These are phyloP conservation scores for Usnea hakonensis DNA, from an alignment of 495 filamentous ascomycete genomes.

Conservation along the genomic window DNA sequence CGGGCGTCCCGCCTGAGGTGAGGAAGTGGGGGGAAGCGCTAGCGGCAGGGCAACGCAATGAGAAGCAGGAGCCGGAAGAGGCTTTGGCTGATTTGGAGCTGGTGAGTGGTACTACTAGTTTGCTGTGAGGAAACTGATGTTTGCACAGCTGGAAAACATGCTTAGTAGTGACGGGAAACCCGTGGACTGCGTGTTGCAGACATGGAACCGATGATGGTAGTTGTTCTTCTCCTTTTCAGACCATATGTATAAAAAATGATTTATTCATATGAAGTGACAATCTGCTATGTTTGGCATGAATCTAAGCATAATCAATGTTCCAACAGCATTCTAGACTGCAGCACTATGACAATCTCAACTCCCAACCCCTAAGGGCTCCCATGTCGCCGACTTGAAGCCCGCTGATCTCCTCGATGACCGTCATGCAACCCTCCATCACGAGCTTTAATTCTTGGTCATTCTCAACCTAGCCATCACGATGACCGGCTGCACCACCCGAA, in stretches of 20 bases:
- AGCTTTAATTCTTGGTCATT: not conserved
- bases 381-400: too few relatives aligned
- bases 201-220: not conserved
- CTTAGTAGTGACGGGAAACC: slow-evolving; percentile 14
- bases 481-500: not conserved
- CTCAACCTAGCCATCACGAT: not conserved
- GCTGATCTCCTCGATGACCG: not conserved
- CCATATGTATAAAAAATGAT: too few relatives aligned
- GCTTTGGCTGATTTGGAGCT: slow-evolving; percentile 17
- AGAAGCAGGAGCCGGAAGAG: slow-evolving; percentile 14
- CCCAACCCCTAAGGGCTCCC: too few relatives aligned
- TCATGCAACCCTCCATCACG: not conserved
- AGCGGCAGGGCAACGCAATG: slow-evolving; percentile 8
- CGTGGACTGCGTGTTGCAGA: slow-evolving; percentile 7
- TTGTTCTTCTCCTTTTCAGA: too few relatives aligned
- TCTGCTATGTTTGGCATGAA: too few relatives aligned
- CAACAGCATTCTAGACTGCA: not conserved
- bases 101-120: slow-evolving; percentile 43
- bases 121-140: slow-evolving; percentile 26
- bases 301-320: too few relatives aligned
- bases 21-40: slow-evolving; percentile 14
- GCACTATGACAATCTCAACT: not conserved
- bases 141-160: slow-evolving; percentile 10
- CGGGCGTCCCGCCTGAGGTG: slow-evolving; percentile 24
- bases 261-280: too few relatives aligned